Conservation (phyloP, 441 rosid genomes). For the Croton setiger region DNA sequence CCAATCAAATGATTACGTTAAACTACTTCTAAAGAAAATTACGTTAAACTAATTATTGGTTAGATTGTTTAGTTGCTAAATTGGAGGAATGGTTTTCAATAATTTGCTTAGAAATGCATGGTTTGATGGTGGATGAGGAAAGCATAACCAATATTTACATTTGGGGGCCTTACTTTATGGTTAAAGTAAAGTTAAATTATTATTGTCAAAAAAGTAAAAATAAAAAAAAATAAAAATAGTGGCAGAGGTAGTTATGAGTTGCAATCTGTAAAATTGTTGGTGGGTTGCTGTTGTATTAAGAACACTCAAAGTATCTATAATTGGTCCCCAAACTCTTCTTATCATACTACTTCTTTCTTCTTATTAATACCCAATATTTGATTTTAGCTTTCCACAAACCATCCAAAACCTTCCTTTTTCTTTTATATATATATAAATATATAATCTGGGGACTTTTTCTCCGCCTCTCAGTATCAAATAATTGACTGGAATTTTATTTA, state of each 20-base stretch:
- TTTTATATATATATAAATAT: no score
- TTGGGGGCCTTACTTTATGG: background rate
- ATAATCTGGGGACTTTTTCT: no score
- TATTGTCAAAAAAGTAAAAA: no score
- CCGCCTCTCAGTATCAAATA: no score
- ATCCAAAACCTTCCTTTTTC: no score
- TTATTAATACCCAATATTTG: background rate
- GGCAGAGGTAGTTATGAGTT: constrained; percentile 20
- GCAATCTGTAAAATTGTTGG: constrained; percentile 18
- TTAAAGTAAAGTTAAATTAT: background rate
- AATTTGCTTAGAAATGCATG: background rate
- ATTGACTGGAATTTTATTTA: no score
- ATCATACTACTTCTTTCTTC: background rate
- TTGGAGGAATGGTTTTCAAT: background rate
- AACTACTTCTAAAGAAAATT: no score
- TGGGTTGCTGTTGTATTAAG: constrained; percentile 18
- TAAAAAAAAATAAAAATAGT: background rate
- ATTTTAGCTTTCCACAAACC: no score
- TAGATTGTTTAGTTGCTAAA: background rate
- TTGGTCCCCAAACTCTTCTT: constrained; percentile 14
- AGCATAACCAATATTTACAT: background rate
- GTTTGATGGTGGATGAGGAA: background rate
- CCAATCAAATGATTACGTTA: no score
- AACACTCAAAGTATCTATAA: background rate
- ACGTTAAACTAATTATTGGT: background rate